These are phyloP conservation scores for Scolecobasidium constrictum DNA, from an alignment of 2,329 filamentous ascomycete genomes.

Conservation along the genomic window DNA sequence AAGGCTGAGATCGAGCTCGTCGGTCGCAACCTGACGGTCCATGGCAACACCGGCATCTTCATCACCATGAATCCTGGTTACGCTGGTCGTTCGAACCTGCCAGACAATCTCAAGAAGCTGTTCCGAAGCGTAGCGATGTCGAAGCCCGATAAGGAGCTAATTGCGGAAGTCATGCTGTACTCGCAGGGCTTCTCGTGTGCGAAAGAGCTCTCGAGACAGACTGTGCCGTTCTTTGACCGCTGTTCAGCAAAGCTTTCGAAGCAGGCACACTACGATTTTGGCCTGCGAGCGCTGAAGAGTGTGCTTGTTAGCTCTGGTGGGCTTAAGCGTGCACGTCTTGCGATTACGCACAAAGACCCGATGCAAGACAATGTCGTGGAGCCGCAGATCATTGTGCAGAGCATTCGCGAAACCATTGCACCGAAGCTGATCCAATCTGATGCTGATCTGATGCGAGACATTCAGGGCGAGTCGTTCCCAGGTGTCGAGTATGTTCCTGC, in stretches of 20 bases:
- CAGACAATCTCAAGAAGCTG: constrained; percentile 98
- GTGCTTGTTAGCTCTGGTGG: constrained; percentile 96
- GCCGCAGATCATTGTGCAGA: constrained; percentile 97
- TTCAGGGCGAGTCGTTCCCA: constrained; percentile 81
- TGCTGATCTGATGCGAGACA: constrained; percentile 74
- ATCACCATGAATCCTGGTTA: constrained; percentile 99
- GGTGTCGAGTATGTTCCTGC: constrained; percentile 88
- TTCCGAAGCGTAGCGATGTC: constrained; percentile 99
- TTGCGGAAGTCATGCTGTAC: constrained; percentile 99
- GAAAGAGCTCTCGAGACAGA: constrained; percentile 85
- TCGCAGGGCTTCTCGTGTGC: constrained; percentile 98
- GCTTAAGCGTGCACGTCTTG: constrained; percentile 75
- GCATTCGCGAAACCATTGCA: constrained; percentile 93
- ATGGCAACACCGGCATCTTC: constrained; percentile 92
- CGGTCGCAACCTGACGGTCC: constrained; percentile 80
- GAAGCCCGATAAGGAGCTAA: constrained; percentile 98
- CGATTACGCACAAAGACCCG: constrained; percentile 39
- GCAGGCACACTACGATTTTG: constrained; percentile 98
- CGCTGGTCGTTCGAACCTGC: constrained; percentile 91
- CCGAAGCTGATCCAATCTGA: constrained; percentile 92
- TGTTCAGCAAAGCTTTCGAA: constrained; percentile 76
- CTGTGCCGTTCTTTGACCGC: constrained; percentile 95
- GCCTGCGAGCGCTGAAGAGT: constrained; percentile 93
- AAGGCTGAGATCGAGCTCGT: constrained; percentile 90
- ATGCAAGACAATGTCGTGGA: constrained; percentile 67